A percentile compares a stretch with the other conserved stretches of the same genome.
Conservation (phyloP, 2,329 filamentous ascomycete genomes). For the Xylaria sp. region DNA sequence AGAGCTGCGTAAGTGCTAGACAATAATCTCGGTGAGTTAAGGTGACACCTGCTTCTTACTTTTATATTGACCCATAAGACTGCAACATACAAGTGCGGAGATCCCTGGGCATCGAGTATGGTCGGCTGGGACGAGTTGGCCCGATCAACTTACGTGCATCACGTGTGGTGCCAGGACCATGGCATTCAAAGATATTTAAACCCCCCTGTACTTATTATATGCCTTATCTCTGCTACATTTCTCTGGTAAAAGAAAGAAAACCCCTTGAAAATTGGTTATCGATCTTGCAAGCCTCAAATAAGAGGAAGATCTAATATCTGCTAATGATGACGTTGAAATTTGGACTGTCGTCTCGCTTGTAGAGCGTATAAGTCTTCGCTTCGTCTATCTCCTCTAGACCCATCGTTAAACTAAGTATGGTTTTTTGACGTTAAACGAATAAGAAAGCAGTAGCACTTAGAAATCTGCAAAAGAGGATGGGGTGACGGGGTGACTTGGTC, state of each 20-base stretch:
- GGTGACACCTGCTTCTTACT: not conserved
- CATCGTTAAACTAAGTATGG: not conserved
- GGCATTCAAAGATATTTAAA: not conserved
- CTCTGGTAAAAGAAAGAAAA: not conserved
- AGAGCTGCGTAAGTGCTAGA: not conserved
- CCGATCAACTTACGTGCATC: slow-evolving; percentile 25
- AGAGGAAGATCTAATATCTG: too few relatives aligned
- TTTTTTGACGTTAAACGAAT: not conserved
- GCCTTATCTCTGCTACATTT: not conserved
- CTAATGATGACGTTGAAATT: not conserved
- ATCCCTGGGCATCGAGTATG: slow-evolving; percentile 10
- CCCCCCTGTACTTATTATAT: not conserved
- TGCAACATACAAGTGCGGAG: slow-evolving; percentile 15
- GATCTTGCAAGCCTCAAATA: not conserved
- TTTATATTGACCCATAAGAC: slow-evolving; percentile 10
- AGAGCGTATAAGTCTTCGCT: not conserved
- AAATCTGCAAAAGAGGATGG: not conserved
- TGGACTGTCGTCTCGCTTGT: not conserved
- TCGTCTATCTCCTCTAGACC: not conserved
- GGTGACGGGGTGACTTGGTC: too few relatives aligned
- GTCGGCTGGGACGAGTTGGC: slow-evolving; percentile 1
- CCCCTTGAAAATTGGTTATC: not conserved
- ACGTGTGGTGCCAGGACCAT: slow-evolving; percentile 3
- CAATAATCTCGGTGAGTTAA: not conserved
- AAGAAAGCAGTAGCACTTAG: not conserved